Percentiles rank a stretch among this genome's conserved stretches.
phyloP scores from a whole-genome alignment of 1,139 yeast genomes.

The Saccharomyces hybrid region DNA sequence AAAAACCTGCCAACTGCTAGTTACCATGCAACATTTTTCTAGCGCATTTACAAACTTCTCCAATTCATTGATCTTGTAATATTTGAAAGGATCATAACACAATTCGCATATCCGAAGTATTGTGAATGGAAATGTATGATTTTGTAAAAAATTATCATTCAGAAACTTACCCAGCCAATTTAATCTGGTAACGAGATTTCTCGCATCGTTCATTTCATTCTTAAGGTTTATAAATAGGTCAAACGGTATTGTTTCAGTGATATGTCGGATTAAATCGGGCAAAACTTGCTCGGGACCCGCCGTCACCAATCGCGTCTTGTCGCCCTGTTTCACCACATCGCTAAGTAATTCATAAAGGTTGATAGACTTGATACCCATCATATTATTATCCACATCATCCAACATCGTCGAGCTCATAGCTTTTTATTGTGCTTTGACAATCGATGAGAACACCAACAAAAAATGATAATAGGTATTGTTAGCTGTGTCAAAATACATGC shows the following conservation, averaged over 20 bases:
- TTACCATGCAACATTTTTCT: conserved; percentile 24
- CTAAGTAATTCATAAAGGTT: conserved; percentile 17
- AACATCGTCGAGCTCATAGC: neutral
- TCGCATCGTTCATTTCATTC: neutral
- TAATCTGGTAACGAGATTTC: neutral
- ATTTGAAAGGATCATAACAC: conserved; percentile 30
- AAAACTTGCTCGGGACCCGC: conserved; percentile 14
- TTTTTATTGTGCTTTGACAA: neutral
- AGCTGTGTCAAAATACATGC: neutral
- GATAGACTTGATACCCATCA: conserved; percentile 28
- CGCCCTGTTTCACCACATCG: conserved; percentile 14
- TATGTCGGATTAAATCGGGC: conserved; percentile 19
- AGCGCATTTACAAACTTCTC: conserved; percentile 27
- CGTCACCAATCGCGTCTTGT: conserved; percentile 10
- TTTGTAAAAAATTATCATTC: conserved; percentile 13
- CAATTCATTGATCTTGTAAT: conserved; percentile 23
- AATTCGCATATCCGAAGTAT: conserved; percentile 29
- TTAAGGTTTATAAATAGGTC: conserved; percentile 15
- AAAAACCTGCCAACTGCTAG: conserved; percentile 6
- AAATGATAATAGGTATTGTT: neutral
- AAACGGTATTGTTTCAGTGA: conserved; percentile 23
- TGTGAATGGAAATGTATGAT: conserved; percentile 26
- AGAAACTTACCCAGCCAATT: conserved; percentile 6
- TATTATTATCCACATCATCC: conserved; percentile 27
- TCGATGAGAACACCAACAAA: neutral